Evolutionary conservation across 257 asterid species (phyloP).

Genomic region (Anisodus tanguticus): DNA sequence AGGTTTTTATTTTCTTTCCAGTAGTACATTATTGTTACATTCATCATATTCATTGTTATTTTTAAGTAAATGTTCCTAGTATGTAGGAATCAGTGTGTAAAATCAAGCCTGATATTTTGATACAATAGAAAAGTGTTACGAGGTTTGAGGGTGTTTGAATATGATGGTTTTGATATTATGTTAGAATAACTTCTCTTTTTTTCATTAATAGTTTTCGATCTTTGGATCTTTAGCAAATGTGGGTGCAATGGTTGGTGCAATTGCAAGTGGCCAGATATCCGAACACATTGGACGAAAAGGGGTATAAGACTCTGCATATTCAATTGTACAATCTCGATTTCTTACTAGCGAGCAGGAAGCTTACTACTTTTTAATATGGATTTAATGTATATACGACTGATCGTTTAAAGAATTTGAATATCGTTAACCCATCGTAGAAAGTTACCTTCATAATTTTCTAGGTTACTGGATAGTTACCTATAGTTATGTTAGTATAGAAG

Average conservation of each 20-base stretch:
- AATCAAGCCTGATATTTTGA: neutral
- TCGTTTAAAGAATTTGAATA: neutral
- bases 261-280: conserved; percentile 89
- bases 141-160: neutral
- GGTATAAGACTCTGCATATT: conserved; percentile 49
- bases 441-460: neutral
- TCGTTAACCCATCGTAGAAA: neutral
- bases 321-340: neutral
- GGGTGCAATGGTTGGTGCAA: conserved; percentile 96
- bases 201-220: conserved; percentile 57
- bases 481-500: too few relatives aligned
- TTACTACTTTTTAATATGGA: neutral
- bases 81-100: neutral
- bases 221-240: conserved; percentile 89
- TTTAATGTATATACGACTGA: neutral
- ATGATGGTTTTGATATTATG: neutral
- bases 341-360: neutral
- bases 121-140: neutral
- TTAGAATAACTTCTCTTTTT: neutral
- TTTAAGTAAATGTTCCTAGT: neutral
- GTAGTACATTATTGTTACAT: neutral
- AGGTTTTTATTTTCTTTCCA: conserved; percentile 46
- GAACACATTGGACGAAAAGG: conserved; percentile 85
- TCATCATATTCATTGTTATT: neutral
- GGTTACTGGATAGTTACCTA: neutral